These are phyloP conservation scores for Pythium sp. DNA, from an alignment of 352 stramenopile species.

Conservation along the genomic window DNA sequence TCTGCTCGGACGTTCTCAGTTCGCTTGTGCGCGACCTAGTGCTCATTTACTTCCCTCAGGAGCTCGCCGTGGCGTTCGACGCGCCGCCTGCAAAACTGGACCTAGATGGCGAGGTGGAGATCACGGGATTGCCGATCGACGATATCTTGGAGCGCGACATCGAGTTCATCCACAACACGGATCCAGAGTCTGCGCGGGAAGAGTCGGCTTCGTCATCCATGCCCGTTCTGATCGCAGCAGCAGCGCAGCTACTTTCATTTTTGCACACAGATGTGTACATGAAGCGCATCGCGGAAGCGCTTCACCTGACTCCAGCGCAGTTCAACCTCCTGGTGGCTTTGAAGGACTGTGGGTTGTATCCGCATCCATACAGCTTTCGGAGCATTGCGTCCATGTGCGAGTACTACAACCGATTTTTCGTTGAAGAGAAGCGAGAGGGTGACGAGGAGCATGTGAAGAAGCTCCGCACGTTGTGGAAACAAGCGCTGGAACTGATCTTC, in stretches of 20 bases:
- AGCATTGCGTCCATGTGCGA: conserved; percentile 52
- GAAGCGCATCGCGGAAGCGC: conserved; percentile 41
- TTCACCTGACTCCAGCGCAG: conserved; percentile 48
- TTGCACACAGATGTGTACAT: conserved; percentile 42
- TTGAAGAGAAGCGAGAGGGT: conserved; percentile 28
- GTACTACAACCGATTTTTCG: conserved; percentile 57
- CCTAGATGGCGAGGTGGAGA: conserved; percentile 50
- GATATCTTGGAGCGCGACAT: conserved; percentile 53
- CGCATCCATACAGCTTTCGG: conserved; percentile 42
- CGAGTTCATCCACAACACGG: conserved; percentile 21
- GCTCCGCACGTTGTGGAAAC: conserved; percentile 44
- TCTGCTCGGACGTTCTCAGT: conserved; percentile 63
- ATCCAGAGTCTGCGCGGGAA: neutral
- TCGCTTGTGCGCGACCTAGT: conserved; percentile 59
- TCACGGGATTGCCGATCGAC: conserved; percentile 55
- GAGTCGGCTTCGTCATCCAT: conserved; percentile 15
- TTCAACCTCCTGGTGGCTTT: conserved; percentile 68
- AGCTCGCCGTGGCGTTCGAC: conserved; percentile 56
- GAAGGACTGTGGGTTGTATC: conserved; percentile 43
- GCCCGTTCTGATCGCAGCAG: conserved; percentile 24
- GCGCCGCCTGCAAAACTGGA: conserved; percentile 56
- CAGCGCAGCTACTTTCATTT: conserved; percentile 43
- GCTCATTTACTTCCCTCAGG: conserved; percentile 62
- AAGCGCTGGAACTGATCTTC: conserved; percentile 55
- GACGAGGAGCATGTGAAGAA: conserved; percentile 31